Base-by-base conservation (phyloP, 352 stramenopile species). In the Globisporangium alternatum region DNA sequence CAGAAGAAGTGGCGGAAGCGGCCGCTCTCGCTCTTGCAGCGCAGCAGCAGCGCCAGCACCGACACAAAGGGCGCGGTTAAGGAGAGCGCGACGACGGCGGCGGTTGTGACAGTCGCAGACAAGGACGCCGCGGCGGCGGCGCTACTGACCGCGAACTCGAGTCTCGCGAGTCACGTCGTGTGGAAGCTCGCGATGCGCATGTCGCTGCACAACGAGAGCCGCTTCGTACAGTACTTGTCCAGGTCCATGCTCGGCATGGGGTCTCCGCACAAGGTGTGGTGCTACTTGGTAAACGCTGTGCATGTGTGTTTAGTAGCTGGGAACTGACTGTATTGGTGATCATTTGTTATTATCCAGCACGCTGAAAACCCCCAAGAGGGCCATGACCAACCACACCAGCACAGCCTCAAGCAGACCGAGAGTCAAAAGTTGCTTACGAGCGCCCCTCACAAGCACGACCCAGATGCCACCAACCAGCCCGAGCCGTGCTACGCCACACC, bases 171-270 rank as follows among this genome's bases (percentile, higher is more conserved):
- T 52, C 71, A 90, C 56, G 71, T 88, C 39, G 76, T 90, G 70
- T 88, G 74, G 76, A 81, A 81, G 53, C 67, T 91, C 21, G 80
- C 80, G 17, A 76, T 88, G 76, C 68, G 69, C 54, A 82, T 91
- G 76, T 91, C 81, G 21, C 76, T 80, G 22, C 77, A 81, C 67
- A 78, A 89, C 58, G 81, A 91, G 51, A 91, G 60, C 22, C 78
- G 80, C 5, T 45, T 91, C 9, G 59, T 90, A 17, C 81, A 90
- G 57, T 76, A 89, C 62, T 66, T 90, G 58, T 89, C 81, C n/a
- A 73, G 81, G 30, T 90, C 79, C 58, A 88, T 90, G 51, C 59
- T 88, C 41, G 76, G 62, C 35, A 78, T 80, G 39, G 74, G 76
- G 35, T 57, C 67, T 21, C 43, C 57, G 2, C 78, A 86, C 67